Percentiles rank a stretch among this genome's conserved stretches.
Evolutionary conservation across 1,284 basidiomycete genomes (phyloP).

Genomic region (Butyriboletus appendiculatus): DNA sequence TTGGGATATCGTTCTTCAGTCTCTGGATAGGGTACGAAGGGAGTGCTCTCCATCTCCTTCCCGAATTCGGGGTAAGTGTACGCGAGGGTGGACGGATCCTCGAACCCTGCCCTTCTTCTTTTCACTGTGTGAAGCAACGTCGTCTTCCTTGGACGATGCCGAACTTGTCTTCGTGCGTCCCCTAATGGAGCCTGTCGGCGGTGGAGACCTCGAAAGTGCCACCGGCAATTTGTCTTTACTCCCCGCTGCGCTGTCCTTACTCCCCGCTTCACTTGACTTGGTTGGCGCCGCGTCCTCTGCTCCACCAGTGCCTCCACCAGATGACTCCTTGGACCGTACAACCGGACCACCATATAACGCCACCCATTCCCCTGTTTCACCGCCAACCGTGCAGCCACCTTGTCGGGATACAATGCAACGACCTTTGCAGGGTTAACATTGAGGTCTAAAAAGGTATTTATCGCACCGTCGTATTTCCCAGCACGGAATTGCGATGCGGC

Average conservation of each 20-base stretch:
- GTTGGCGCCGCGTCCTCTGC: conserved; percentile 34
- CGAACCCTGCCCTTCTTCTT: conserved; percentile 40
- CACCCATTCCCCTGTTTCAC: conserved; percentile 77
- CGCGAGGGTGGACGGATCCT: too few relatives aligned
- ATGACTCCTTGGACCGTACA: conserved; percentile 18
- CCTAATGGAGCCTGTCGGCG: conserved; percentile 49
- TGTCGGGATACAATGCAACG: conserved; percentile 84
- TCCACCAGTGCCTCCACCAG: not conserved
- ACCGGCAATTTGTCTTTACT: conserved; percentile 24
- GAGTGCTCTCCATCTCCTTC: too few relatives aligned
- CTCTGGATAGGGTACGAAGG: not conserved
- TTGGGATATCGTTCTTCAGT: not conserved
- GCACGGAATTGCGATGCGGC: conserved; percentile 78
- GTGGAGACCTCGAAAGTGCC: conserved; percentile 38
- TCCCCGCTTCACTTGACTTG: conserved; percentile 26
- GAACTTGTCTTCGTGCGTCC: conserved; percentile 50
- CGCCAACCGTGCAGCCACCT: conserved; percentile 78
- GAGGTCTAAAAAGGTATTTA: conserved; percentile 86
- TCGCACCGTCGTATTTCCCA: conserved; percentile 72
- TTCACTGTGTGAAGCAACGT: conserved; percentile 53
- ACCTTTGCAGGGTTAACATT: conserved; percentile 95
- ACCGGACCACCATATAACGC: conserved; percentile 81
- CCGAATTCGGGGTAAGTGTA: too few relatives aligned
- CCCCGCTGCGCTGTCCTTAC: conserved; percentile 13
- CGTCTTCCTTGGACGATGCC: conserved; percentile 53